A percentile compares a stretch with the other conserved stretches of the same genome.
These are phyloP conservation scores for Penicillium frequentans DNA, from an alignment of 2,329 filamentous ascomycete genomes.

Conservation along the genomic window DNA sequence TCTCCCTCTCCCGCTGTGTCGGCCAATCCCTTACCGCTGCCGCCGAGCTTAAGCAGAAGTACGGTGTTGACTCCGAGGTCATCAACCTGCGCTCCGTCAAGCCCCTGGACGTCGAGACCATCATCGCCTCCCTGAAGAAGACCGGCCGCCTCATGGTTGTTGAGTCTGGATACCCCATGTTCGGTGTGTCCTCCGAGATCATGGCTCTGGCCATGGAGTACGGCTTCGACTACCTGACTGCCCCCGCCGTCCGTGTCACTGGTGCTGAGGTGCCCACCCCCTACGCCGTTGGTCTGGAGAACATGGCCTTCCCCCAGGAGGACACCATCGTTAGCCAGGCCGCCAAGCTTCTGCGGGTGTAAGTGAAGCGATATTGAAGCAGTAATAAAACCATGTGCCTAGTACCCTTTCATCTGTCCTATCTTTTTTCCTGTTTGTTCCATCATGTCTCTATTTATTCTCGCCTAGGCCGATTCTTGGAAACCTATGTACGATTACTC, in stretches of 20 bases:
- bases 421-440: conserved; percentile 21
- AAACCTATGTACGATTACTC: conserved; percentile 28
- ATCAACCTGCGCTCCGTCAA: conserved; percentile 98
- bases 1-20: conserved; percentile 91
- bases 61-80: conserved; percentile 92
- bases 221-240: conserved; percentile 95
- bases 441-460: conserved; percentile 27
- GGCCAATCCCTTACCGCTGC: conserved; percentile 87
- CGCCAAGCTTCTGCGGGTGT: conserved; percentile 83
- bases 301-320: conserved; percentile 93
- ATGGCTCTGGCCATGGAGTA: conserved; percentile 96
- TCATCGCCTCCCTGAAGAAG: conserved; percentile 98
- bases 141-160: conserved; percentile 87
- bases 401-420: conserved; percentile 32
- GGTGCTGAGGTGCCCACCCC: conserved; percentile 97
- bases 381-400: conserved; percentile 35
- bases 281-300: conserved; percentile 88
- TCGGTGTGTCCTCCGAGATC: conserved; percentile 89
- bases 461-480: conserved; percentile 23
- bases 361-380: conserved; percentile 35
- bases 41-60: conserved; percentile 90
- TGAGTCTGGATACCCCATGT: conserved; percentile 94
- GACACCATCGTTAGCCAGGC: conserved; percentile 82
- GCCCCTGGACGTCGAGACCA: conserved; percentile 91
- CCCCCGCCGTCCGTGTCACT: conserved; percentile 89